A percentile compares a stretch with the other conserved stretches of the same genome.
phyloP scores from a whole-genome alignment of 345 rosid genomes.

The Aegle marmelos region DNA sequence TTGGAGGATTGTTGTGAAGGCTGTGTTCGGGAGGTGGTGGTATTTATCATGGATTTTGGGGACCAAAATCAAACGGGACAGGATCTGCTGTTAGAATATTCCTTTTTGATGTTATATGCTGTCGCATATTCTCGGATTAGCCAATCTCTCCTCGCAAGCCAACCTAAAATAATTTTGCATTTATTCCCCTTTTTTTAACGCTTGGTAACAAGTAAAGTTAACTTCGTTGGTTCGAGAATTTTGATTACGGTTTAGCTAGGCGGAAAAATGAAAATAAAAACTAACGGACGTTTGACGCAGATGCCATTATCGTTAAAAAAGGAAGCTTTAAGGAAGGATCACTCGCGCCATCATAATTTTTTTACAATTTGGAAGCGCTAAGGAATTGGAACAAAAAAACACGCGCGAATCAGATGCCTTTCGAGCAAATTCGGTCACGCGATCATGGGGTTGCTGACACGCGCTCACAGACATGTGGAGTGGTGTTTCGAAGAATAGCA shows the following conservation, averaged over 20 bases:
- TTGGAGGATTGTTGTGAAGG: neutral
- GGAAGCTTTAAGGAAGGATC: no score
- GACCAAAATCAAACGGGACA: neutral
- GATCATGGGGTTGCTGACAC: neutral
- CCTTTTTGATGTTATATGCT: slow-evolving; percentile 10
- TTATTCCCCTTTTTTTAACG: neutral
- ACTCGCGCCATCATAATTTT: no score
- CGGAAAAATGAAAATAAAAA: no score
- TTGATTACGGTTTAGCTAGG: neutral
- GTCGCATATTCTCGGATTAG: slow-evolving; percentile 17
- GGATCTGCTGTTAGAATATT: slow-evolving; percentile 27
- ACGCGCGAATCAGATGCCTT: neutral
- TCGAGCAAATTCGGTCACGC: neutral
- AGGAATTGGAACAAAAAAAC: neutral
- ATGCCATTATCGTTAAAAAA: neutral
- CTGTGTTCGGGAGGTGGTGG: slow-evolving; percentile 5
- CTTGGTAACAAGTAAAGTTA: neutral
- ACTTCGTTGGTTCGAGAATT: neutral
- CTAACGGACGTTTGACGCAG: neutral
- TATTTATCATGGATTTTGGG: slow-evolving; percentile 10
- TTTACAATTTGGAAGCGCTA: neutral
- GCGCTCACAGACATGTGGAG: neutral
- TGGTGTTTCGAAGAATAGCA: neutral
- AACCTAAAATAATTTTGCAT: neutral
- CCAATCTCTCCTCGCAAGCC: neutral